Base-by-base conservation (phyloP, 768 basidiomycete species). In the Boletales sp. region DNA sequence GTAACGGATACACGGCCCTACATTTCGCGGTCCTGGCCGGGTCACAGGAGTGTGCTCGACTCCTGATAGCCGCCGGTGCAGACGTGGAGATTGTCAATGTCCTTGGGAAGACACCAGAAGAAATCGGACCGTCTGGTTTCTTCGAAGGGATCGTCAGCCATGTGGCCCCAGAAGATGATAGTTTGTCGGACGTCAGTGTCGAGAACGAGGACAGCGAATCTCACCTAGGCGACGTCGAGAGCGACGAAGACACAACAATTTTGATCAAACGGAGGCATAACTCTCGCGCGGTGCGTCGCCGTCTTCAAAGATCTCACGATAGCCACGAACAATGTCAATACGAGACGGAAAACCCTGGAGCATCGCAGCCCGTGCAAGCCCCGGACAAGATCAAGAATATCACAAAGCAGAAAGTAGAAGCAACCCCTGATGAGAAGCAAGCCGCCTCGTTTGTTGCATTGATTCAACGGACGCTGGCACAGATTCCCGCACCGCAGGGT, bases 1-100 rank as follows among this genome's bases (percentile, higher is more conserved):
- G 80, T 42, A 95, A 93, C 66, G 95, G 95, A 13, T 91, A 79
- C 64, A 98, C 94, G 0, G 82, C 97, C 0, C 70, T 97, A 31
- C 90, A 94, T 69, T 87, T 94, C 60, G 89, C 94, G 15, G 86
- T 82, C 0, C 69, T 94, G 31, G 74, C 73, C 8, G 78, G 78
- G 19, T 83, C 87, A 13, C 71, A 73, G 46, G 74, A 78, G 11
- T 93, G 90, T 66, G 78, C 80, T 2, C 71, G 74, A 40, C 67
- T 85, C 6, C 73, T 99, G 29, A 59, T 95, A n/a, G 73, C 78
- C 11, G 90, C 83, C 29, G 91, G 91, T 29, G 95, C 95, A 0
- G 85, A 90, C 54, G 64, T 75, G 27, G 85, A 87, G 61, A 80
- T 91, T 43, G 88, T 91, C 47, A 79, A 90, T 54, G 78, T 74